These are phyloP conservation scores for Brassica balearica DNA, from an alignment of 441 rosid genomes.

Conservation along the genomic window DNA sequence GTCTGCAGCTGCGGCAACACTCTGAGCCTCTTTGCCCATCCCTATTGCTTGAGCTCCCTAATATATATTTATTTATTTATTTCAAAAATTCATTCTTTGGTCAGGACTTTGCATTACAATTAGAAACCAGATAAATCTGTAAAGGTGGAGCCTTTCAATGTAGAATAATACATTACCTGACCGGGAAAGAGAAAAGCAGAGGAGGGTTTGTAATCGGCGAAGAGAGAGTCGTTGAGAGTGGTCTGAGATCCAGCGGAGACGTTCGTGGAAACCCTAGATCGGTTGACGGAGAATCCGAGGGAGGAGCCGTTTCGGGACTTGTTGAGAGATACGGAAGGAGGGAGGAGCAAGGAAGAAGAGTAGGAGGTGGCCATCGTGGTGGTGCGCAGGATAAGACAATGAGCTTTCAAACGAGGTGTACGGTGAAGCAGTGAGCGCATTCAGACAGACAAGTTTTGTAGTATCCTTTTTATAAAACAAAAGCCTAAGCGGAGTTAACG, in stretches of 20 bases:
- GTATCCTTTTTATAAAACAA: background rate
- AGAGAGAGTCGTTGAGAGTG: background rate
- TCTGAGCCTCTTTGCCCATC: slow-evolving; percentile 94
- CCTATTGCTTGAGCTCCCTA: slow-evolving; percentile 98
- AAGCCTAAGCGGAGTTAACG: slow-evolving; percentile 55
- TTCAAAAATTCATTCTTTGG: background rate
- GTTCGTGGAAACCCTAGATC: slow-evolving; percentile 75
- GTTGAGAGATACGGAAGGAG: slow-evolving; percentile 53
- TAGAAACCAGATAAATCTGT: background rate
- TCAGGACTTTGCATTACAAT: background rate
- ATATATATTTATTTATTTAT: slow-evolving; percentile 16
- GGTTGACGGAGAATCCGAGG: slow-evolving; percentile 44
- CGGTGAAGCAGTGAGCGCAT: slow-evolving; percentile 26
- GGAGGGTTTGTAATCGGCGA: background rate
- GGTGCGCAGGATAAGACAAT: slow-evolving; percentile 16
- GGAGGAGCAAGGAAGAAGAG: slow-evolving; percentile 48
- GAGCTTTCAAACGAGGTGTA: background rate
- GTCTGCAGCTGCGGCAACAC: slow-evolving; percentile 74
- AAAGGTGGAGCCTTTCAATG: background rate
- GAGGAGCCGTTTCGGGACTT: slow-evolving; percentile 41
- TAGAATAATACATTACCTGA: slow-evolving; percentile 57
- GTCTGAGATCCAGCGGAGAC: slow-evolving; percentile 3
- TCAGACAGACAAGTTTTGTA: slow-evolving; percentile 5
- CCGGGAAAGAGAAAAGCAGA: slow-evolving; percentile 43
- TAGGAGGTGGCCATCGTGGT: slow-evolving; percentile 29